Evolutionary conservation across 225 moss, liverwort and hornwort species (phyloP), one percentile per base, ranked within the genome.

Genomic region (Antitrichia curtipendula): DNA sequence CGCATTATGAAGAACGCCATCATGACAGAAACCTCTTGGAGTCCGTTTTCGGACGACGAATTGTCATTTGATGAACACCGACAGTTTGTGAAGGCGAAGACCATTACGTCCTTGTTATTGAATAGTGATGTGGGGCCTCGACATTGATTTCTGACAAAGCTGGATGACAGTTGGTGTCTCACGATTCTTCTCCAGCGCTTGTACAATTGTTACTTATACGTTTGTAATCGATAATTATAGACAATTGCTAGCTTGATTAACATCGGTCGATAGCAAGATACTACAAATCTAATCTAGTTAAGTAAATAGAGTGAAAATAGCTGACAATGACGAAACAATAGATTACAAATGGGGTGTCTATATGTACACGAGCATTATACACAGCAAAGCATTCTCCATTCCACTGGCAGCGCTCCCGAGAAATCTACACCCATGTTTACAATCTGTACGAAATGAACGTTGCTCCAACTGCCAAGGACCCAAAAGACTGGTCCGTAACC

Each of bases 61-160:
- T 72, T 88, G 83, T 50, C 90, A 58, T 85, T 80, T 68, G 87
- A 90, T 73, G 90, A 88, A 75, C 83, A 80, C 65, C 90, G 90
- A 54, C 86, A 80, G 32, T 84, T 88, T 56, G 69, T 91, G 68
- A 91, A 90, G 78, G 87, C 89, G 34, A 89, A 85, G 87, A 86
- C 88, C 52, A 66, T 90, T 60, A 80, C 68, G 70, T 90, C 90
- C 27, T 45, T 91, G 75, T 75, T 91, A 66, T 40, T 81, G 14
- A 61, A 85, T 61, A 84, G 47, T 27, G n/a, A 60, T 50, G n/a
- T 85, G 75, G 54, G 53, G 53, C 66, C 69, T 75, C 85, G 60
- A 54, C 74, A 31, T 40, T 83, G 31, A 40, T 16, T 53, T 75
- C 20, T 83, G 62, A n/a, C 43, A 79, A 20, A 60, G 41, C 53